Evolutionary conservation across 2,329 filamentous ascomycete genomes (phyloP), one percentile per base, ranked within the genome.

Genomic region (Diaporthe vaccinii): DNA sequence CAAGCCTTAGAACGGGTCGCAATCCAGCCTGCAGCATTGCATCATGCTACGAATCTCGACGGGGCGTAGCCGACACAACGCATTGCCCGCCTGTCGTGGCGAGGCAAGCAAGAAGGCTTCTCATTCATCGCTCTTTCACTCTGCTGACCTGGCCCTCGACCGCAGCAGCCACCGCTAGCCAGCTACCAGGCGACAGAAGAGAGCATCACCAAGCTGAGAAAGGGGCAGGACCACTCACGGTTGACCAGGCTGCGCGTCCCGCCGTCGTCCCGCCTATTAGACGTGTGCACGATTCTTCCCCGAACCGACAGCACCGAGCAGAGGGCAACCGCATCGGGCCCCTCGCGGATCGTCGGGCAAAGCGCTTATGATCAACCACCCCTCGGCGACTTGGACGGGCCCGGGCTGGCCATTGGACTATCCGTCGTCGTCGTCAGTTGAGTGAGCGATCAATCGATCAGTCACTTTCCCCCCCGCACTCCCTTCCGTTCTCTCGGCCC

Each of bases 11-110:
- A 39, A 25, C 41, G 58, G 72, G 68, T 76, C 73, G 68, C 68
- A 76, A 72, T 59, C 34, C 31, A 44, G 22, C 58, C 67, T 58
- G 67, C 59, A 55, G 44, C 4, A 44, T 76, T 76, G 75, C 75
- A 76, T 76, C 75, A 75, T 76, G 12, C 51, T 22, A 68, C 73
- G 34, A 49, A 57, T 46, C n/a, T 68, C 61, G n/a, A 61, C 61
- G 25, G 46, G 46, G 72, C 75, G 41, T 39, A 71, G 44, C 41
- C 36, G 49, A 39, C 15, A 25, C 67, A 46, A 34, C 20, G 22
- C 61, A 31, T 67, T 17, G 20, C 41, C 8, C 12, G 28, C 1
- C 46, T 31, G 31, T 25, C 44, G 41, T 51, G 62, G 62, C 61
- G 41, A 51, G 20, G 7, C 25, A 4, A 28, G 6, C 39, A 22